Conservation (phyloP, 306 rosid species). For the Ormosia semicastrata region DNA sequence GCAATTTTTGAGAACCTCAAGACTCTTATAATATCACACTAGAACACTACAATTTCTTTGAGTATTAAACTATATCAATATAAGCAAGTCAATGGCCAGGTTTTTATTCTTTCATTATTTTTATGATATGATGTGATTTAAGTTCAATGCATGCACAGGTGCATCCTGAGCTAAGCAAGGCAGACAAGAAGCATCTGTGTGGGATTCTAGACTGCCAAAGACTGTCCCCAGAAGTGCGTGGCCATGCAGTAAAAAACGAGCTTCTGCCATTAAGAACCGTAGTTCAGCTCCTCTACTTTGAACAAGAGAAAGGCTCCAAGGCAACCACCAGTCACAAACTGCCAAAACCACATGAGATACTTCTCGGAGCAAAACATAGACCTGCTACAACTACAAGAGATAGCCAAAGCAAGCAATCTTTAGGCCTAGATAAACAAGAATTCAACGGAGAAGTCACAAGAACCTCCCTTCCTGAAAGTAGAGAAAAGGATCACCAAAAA, state of each 20-base stretch:
- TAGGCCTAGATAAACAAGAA: slow-evolving; percentile 39
- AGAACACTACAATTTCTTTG: not conserved
- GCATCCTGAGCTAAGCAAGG: slow-evolving; percentile 67
- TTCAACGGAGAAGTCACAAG: slow-evolving; percentile 34
- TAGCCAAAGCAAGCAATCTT: slow-evolving; percentile 46
- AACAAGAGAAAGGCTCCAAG: slow-evolving; percentile 66
- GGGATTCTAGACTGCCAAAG: slow-evolving; percentile 79
- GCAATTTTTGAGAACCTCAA: not conserved
- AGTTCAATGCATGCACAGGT: slow-evolving; percentile 45
- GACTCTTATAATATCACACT: not conserved
- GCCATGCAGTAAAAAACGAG: slow-evolving; percentile 82
- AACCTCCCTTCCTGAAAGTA: slow-evolving; percentile 28
- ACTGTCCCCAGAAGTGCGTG: slow-evolving; percentile 64
- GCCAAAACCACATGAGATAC: slow-evolving; percentile 49
- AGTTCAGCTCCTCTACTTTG: slow-evolving; percentile 82
- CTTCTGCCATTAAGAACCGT: slow-evolving; percentile 86
- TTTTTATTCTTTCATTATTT: not conserved
- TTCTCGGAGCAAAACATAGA: slow-evolving; percentile 48
- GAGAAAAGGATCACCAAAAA: slow-evolving; percentile 46
- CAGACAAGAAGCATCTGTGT: slow-evolving; percentile 75
- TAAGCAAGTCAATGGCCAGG: not conserved
- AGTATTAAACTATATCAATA: not conserved
- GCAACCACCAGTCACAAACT: slow-evolving; percentile 31
- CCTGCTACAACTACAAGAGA: slow-evolving; percentile 39
- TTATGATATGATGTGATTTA: not conserved